phyloP scores from a whole-genome alignment of 2,329 filamentous ascomycete genomes.

The Lachnellula occidentalis region DNA sequence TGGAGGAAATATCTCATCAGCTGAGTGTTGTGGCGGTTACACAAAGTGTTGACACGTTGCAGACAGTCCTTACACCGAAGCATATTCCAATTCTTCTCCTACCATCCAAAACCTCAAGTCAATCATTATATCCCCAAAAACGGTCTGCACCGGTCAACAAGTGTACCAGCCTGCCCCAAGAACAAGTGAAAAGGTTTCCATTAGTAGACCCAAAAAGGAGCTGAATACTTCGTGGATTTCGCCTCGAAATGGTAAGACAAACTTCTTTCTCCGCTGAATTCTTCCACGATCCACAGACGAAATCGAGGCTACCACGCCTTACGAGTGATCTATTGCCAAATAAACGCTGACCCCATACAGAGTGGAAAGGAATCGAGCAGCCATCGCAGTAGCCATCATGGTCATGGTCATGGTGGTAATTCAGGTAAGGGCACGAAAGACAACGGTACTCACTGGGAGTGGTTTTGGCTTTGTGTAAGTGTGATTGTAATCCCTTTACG shows the following conservation, averaged over 20 bases:
- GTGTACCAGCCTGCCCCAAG: neutral
- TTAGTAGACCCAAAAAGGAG: neutral
- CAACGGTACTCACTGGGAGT: neutral
- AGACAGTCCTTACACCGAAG: neutral
- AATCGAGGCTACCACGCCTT: neutral
- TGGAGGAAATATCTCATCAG: too few species aligned
- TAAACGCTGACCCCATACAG: neutral
- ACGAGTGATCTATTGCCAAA: neutral
- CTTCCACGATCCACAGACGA: neutral
- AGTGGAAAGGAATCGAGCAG: neutral
- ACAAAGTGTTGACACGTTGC: neutral
- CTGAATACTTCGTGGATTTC: too few species aligned
- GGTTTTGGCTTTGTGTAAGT: neutral
- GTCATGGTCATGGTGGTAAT: neutral
- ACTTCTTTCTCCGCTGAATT: neutral
- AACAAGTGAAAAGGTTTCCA: neutral
- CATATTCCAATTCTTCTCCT: neutral
- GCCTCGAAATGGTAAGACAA: neutral
- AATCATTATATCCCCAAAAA: neutral
- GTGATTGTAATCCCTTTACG: too few species aligned
- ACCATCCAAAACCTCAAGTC: neutral
- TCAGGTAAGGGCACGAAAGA: neutral
- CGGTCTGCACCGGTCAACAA: neutral
- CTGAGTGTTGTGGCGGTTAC: too few species aligned
- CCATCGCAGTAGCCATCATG: neutral